Conservation (phyloP, 2,329 filamentous ascomycete species). For the Arthrinium puccinioides region DNA sequence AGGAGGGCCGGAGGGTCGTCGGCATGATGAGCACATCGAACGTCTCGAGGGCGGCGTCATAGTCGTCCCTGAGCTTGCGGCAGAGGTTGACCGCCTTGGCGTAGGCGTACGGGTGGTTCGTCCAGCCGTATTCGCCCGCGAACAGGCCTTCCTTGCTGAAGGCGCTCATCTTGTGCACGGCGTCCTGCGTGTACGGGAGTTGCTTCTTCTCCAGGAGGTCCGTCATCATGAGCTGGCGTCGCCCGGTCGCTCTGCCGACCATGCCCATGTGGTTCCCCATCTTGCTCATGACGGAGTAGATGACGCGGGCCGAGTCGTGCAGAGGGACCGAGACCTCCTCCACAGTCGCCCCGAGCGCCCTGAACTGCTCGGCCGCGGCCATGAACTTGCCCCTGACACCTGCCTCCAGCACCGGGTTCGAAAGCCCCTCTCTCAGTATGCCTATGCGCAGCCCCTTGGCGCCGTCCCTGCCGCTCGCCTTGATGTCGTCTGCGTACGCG, state of each 20-base stretch:
- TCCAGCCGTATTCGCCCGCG: conserved; percentile 4
- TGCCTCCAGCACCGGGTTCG: conserved; percentile 14
- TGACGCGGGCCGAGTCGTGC: conserved; percentile 10
- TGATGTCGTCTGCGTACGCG: conserved; percentile 8
- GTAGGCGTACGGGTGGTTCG: conserved; percentile 14
- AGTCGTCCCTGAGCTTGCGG: conserved; percentile 14
- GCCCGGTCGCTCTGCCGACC: conserved; percentile 17
- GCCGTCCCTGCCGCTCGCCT: conserved; percentile 1
- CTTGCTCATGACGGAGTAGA: conserved; percentile 17
- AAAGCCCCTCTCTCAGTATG: conserved; percentile 21
- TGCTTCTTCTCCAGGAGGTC: conserved; percentile 29
- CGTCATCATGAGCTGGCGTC: conserved; percentile 14
- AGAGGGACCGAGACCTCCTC: conserved; percentile 19
- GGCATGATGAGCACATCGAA: conserved; percentile 22
- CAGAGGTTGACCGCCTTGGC: conserved; percentile 15
- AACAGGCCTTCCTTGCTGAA: conserved; percentile 3
- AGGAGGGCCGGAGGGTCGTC: conserved; percentile 12
- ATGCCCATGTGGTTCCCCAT: conserved; percentile 24
- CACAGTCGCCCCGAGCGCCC: conserved; percentile 18
- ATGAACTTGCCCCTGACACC: conserved; percentile 15
- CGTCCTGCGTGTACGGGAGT: conserved; percentile 26
- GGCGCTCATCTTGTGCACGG: conserved; percentile 2
- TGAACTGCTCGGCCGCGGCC: conserved; percentile 17
- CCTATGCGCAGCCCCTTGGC: conserved; percentile 20
- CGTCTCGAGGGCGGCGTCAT: conserved; percentile 14